Base-by-base conservation (phyloP, 2,329 filamentous ascomycete species). In the Rutstroemia sp. region DNA sequence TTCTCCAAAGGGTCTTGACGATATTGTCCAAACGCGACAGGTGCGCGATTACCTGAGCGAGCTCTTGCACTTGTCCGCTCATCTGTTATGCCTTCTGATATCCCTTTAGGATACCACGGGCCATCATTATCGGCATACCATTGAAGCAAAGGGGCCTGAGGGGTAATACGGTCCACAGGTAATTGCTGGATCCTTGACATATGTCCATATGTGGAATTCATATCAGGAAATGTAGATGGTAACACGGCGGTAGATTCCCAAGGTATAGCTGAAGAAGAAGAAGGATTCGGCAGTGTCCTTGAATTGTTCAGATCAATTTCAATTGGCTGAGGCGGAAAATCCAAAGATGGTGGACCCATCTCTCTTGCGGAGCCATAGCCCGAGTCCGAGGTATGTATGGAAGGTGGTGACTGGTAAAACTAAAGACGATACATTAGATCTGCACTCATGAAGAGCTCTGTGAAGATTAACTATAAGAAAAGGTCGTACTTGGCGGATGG, bases 91-190 rank as follows among this genome's bases (percentile, higher is more conserved):
- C 59, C 57, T 27, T 66, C 65, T 25, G 70, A 64, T 21, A 70
- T 64, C 16, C 61, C 67, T 49, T 63, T 68, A n/a, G 72, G 73
- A 19, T 70, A 66, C 76, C 76, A 79, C 51, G 77, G 77, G 7
- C 67, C 73, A 62, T 76, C 71, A 60, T 72, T 70, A 19, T 57
- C 65, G 7, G 61, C 57, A 58, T 73, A 76, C 70, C 74, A 77
- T 54, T 63, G 59, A 6, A 57, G n/a, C 23, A 70, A 54, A 4
- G 67, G 66, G 61, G 65, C 59, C 51, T 69, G 64, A 45, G 54
- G 42, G 37, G 60, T 53, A 27, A 49, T 57, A 44, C 65, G 63
- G 42, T 67, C 62, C 44, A 56, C 41, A 10, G 57, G 59, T 38
- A 61, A 25, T 49, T 63, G 62, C 23, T 62, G 60, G 21, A 60